A percentile compares a stretch with the other conserved stretches of the same genome.
Conservation (phyloP, 2,329 filamentous ascomycete species). For the Neonectria neomacrospora region DNA sequence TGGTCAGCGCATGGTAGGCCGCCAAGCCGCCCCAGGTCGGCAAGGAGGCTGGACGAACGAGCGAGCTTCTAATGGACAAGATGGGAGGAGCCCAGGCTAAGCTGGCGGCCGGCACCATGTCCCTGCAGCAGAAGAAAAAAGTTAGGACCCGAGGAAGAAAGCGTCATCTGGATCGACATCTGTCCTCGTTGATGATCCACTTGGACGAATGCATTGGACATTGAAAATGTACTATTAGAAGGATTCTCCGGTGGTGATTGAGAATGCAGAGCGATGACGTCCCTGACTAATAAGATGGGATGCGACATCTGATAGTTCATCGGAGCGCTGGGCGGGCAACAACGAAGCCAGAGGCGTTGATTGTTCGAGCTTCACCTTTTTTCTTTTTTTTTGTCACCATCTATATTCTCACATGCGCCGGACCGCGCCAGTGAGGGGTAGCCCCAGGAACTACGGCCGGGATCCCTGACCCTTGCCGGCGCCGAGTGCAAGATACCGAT, state of each 20-base stretch:
- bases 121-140: conserved; percentile 33
- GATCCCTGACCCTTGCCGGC: conserved; percentile 41
- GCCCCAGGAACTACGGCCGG: conserved; percentile 43
- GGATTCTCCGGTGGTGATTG: conserved; percentile 13
- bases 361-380: conserved; percentile 2
- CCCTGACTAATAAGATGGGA: not conserved
- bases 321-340: not conserved
- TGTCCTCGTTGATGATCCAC: conserved; percentile 28
- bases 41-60: conserved; percentile 41
- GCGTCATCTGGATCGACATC: conserved; percentile 34
- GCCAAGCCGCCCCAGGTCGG: conserved; percentile 22
- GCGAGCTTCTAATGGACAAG: conserved; percentile 29
- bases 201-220: conserved; percentile 29
- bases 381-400: conserved; percentile 38
- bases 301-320: conserved; percentile 15
- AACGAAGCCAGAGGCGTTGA: conserved; percentile 6
- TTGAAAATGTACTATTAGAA: conserved; percentile 19
- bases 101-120: conserved; percentile 37
- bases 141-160: conserved; percentile 22
- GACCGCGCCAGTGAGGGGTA: conserved; percentile 42
- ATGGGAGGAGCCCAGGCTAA: conserved; percentile 33
- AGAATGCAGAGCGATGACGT: not conserved
- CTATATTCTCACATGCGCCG: conserved; percentile 39
- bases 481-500: conserved; percentile 43
- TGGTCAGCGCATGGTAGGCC: conserved; percentile 36